Percentiles rank a stretch among this genome's conserved stretches.
These are phyloP conservation scores for Heliophila coronopifolia DNA, from an alignment of 441 rosid genomes.

Conservation along the genomic window DNA sequence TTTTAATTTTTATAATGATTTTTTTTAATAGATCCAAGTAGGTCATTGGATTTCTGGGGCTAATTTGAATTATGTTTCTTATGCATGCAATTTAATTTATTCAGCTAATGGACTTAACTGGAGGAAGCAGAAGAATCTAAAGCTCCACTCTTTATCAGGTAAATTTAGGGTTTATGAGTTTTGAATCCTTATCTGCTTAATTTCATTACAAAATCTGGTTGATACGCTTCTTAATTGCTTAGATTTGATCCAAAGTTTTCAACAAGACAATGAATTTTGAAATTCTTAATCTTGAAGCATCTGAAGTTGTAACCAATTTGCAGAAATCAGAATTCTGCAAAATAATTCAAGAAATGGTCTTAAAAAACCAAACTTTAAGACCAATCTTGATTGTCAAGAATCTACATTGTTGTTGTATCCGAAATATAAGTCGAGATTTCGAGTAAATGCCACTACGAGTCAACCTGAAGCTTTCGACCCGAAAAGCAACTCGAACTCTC, in stretches of 20 bases:
- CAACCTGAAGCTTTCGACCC: constrained; percentile 50
- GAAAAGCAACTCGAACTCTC: constrained; percentile 29
- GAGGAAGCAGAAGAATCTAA: constrained; percentile 31
- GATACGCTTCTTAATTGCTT: not conserved
- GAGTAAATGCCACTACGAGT: constrained; percentile 52
- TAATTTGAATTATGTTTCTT: constrained; percentile 11
- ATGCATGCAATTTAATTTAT: constrained; percentile 22
- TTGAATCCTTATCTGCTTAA: not conserved
- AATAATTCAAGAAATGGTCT: constrained; percentile 30
- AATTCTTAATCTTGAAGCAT: not conserved
- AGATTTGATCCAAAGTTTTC: not conserved
- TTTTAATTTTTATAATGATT: constrained; percentile 3
- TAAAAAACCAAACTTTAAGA: constrained; percentile 29
- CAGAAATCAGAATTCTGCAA: constrained; percentile 32
- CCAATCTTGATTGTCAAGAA: constrained; percentile 27
- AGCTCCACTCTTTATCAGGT: constrained; percentile 29
- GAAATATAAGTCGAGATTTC: constrained; percentile 32
- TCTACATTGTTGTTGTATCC: constrained; percentile 23
- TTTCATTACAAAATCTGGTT: not conserved
- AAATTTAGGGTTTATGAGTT: not conserved
- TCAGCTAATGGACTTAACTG: constrained; percentile 29
- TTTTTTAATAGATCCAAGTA: constrained; percentile 11
- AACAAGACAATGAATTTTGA: not conserved
- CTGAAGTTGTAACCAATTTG: constrained; percentile 22
- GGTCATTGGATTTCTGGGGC: not conserved